Evolutionary conservation across 2,329 filamentous ascomycete genomes (phyloP).

Genomic region (Pezizomycotina sp.): DNA sequence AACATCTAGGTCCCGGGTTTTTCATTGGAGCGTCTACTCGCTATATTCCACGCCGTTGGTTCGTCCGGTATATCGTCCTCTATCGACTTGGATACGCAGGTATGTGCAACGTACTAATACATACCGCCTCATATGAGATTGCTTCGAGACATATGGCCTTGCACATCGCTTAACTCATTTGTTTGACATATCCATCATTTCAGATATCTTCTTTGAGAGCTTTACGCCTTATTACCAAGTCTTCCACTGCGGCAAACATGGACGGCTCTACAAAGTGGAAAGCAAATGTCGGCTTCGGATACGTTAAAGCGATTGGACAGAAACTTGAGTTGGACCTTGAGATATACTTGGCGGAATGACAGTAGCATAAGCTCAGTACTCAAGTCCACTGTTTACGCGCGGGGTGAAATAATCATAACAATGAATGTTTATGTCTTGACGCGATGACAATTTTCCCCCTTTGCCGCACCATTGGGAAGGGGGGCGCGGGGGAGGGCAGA

Average conservation of each 20-base stretch:
- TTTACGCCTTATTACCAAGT: conserved; percentile 49
- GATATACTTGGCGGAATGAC: conserved; percentile 54
- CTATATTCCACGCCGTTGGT: conserved; percentile 55
- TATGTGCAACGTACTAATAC: conserved; percentile 6
- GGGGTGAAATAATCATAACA: too few species aligned
- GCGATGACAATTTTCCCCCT: too few species aligned
- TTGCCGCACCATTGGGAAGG: too few species aligned
- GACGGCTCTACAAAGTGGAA: conserved; percentile 58
- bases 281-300: conserved; percentile 65
- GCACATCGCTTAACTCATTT: conserved; percentile 34
- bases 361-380: too few species aligned
- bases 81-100: conserved; percentile 34
- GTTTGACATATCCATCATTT: conserved; percentile 1
- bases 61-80: conserved; percentile 32
- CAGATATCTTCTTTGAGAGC: conserved; percentile 56
- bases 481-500: too few species aligned
- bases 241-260: conserved; percentile 37
- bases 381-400: too few species aligned
- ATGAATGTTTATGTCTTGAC: too few species aligned
- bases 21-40: conserved; percentile 59
- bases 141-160: conserved; percentile 39
- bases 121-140: conserved; percentile 23
- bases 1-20: conserved; percentile 64
- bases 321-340: conserved; percentile 63
- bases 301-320: conserved; percentile 51